A percentile compares a stretch with the other conserved stretches of the same genome.
These are phyloP conservation scores for Umbelopsis sp. DNA, from an alignment of 192 early-diverging fungal species.

Conservation along the genomic window DNA sequence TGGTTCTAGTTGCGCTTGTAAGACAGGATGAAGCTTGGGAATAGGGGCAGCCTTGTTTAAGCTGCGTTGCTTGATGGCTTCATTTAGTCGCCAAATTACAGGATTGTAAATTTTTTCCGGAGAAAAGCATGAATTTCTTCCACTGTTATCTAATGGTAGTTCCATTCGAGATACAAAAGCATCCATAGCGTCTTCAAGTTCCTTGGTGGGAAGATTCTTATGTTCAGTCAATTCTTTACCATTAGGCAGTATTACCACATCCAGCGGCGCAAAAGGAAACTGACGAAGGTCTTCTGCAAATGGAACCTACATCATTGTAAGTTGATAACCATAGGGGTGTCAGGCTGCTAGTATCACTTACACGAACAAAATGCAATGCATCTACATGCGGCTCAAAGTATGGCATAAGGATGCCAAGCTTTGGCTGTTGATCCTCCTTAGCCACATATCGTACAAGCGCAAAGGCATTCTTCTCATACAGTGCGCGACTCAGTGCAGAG, in stretches of 20 bases:
- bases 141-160: constrained; percentile 46
- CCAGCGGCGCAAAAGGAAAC: constrained; percentile 56
- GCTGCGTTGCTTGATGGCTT: constrained; percentile 62
- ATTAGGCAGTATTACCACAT: constrained; percentile 37
- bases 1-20: constrained; percentile 52
- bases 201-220: constrained; percentile 45
- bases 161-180: constrained; percentile 63
- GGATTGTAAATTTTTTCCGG: constrained; percentile 67
- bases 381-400: constrained; percentile 42
- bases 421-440: constrained; percentile 52
- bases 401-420: constrained; percentile 66
- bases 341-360: constrained; percentile 17
- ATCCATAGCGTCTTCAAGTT: constrained; percentile 56
- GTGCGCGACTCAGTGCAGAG: constrained; percentile 52
- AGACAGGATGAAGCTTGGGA: constrained; percentile 48
- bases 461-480: constrained; percentile 51
- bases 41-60: constrained; percentile 54
- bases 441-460: constrained; percentile 69
- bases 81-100: constrained; percentile 53
- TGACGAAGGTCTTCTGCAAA: constrained; percentile 67
- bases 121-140: constrained; percentile 11
- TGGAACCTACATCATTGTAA: constrained; percentile 48
- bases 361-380: constrained; percentile 50
- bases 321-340: neutral
- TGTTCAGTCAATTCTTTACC: constrained; percentile 53